phyloP scores from a whole-genome alignment of 306 rosid genomes.

The Argentina anserina region DNA sequence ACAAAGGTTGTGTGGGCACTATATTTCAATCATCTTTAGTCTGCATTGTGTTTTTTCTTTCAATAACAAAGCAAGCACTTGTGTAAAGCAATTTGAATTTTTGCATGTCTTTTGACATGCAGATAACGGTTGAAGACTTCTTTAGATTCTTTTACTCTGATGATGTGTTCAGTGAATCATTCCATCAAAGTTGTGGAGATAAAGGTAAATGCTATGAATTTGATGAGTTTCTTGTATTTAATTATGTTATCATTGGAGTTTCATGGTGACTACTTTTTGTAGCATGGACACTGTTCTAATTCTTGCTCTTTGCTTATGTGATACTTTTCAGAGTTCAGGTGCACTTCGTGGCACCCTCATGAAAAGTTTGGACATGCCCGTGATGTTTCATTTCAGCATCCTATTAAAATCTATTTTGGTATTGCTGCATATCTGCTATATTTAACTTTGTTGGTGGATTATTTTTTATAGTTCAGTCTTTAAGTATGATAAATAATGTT shows the following conservation, averaged over 20 bases:
- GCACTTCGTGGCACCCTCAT: constrained; percentile 64
- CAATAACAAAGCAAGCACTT: background rate
- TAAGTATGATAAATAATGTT: background rate
- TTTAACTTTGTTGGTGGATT: background rate
- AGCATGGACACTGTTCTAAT: constrained; percentile 9
- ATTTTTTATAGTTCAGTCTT: background rate
- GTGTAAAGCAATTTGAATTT: constrained; percentile 15
- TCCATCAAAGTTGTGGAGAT: constrained; percentile 77
- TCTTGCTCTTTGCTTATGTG: constrained; percentile 12
- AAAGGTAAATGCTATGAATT: constrained; percentile 56
- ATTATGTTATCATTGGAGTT: constrained; percentile 17
- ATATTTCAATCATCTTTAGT: background rate
- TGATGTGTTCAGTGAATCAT: constrained; percentile 55
- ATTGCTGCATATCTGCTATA: constrained; percentile 22
- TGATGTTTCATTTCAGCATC: constrained; percentile 82
- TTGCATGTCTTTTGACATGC: constrained; percentile 41
- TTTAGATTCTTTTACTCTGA: constrained; percentile 75
- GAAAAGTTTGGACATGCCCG: constrained; percentile 75
- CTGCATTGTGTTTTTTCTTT: background rate
- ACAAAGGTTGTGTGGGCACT: background rate
- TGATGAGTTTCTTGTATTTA: constrained; percentile 5
- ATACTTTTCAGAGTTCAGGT: constrained; percentile 56
- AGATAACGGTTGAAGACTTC: constrained; percentile 86
- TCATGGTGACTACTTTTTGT: background rate
- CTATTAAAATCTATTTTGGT: constrained; percentile 94